Base-by-base conservation (phyloP, 768 basidiomycete species). In the Mycena albidolilacea region DNA sequence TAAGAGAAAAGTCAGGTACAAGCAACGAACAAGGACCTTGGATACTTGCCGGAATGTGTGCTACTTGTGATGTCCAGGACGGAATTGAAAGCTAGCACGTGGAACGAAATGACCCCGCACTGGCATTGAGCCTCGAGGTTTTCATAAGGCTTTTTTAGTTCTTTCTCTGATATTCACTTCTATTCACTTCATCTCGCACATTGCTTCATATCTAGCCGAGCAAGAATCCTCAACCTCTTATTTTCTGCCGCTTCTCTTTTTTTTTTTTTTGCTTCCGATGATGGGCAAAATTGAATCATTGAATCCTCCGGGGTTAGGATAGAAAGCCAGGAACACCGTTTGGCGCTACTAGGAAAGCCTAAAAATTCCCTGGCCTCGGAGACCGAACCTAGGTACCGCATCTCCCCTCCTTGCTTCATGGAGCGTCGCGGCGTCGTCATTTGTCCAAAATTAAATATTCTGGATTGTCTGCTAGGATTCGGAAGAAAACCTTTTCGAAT, bases 331-430 rank as follows among this genome's bases (percentile, higher is more conserved):
- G 57, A 38, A 59, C 37, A n/a, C 17, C 8, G 19, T 30, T 30
- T 12, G 17, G 37, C 35, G 55, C 54, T 30, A 35, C 37, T 10
- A 15, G 35, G 44, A 62, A 63, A 63, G 61, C 61, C 48, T 38
- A 50, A 64, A 39, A 11, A 12, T 14, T 0, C 15, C 38, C 59
- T 11, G n/a, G 30, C 63, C 63, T 64, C 63, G 63, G 63, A 64
- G 30, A 48, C 62, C 23, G 48, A 43, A 7, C 38, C 62, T 57
- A 21, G 35, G 23, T 19, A 23, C 17, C 7, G 21, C 44, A n/a
- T 46, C n/a, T 62, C 12, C 19, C n/a, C 38, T 59, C 38, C 59
- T 69, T 52, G 39, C 67, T 61, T 62, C 67, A 55, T 50, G 67
- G 60, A 69, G 11, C 37, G 57, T 59, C 57, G 37, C 50, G 14